Conservation (phyloP, 1,139 yeast species). For the Pichia sp. region DNA sequence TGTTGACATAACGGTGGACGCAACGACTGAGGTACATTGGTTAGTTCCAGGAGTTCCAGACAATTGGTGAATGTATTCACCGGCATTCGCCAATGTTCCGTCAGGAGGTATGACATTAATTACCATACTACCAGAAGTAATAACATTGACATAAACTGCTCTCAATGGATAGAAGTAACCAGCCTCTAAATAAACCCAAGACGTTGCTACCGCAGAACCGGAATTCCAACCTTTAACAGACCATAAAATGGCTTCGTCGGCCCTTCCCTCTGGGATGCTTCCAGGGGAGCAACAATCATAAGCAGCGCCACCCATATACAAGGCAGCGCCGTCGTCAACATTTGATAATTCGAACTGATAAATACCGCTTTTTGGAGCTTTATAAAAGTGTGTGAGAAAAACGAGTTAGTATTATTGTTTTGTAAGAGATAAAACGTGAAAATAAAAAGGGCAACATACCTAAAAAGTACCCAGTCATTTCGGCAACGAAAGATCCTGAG, state of each 20-base stretch:
- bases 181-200: constrained; percentile 4
- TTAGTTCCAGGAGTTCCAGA: constrained; percentile 3
- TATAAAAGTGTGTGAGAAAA: not conserved
- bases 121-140: constrained; percentile 7
- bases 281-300: constrained; percentile 23
- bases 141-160: constrained; percentile 7
- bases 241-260: constrained; percentile 2
- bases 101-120: constrained; percentile 13
- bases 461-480: constrained; percentile 8
- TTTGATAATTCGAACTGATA: constrained; percentile 16
- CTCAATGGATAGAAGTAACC: constrained; percentile 13
- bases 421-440: no score
- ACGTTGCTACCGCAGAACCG: not conserved
- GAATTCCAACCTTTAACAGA: constrained; percentile 3
- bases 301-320: constrained; percentile 22
- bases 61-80: constrained; percentile 7
- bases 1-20: constrained; percentile 1
- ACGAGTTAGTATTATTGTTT: not conserved
- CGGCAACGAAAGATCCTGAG: constrained; percentile 6
- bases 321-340: constrained; percentile 23
- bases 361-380: constrained; percentile 19
- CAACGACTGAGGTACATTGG: constrained; percentile 5
- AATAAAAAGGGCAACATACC: constrained; percentile 3
- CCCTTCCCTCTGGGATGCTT: constrained; percentile 2
- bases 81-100: constrained; percentile 6